Percentiles rank a stretch among this genome's conserved stretches.
phyloP scores from a whole-genome alignment of 1,139 yeast species.

The Hyphopichia fennica region DNA sequence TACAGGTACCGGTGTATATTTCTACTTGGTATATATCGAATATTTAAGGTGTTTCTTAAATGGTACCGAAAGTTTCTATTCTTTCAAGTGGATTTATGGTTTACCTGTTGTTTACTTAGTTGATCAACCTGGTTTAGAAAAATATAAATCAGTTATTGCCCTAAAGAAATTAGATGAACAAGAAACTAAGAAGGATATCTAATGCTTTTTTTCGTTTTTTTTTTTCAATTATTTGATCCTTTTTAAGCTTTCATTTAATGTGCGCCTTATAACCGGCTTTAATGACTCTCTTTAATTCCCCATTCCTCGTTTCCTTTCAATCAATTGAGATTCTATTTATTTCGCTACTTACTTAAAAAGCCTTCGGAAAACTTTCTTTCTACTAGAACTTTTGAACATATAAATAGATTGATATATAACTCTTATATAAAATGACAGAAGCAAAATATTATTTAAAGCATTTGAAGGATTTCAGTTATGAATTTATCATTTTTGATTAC shows the following conservation, averaged over 20 bases:
- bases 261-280: no score
- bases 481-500: constrained; percentile 34
- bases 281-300: no score
- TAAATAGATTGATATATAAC: no score
- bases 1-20: constrained; percentile 71
- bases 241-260: no score
- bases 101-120: constrained; percentile 34
- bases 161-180: constrained; percentile 20
- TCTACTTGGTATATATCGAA: constrained; percentile 65
- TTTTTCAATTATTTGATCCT: neutral
- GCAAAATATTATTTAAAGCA: constrained; percentile 28
- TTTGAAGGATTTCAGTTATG: constrained; percentile 39
- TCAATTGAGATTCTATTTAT: no score
- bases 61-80: constrained; percentile 51
- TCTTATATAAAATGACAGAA: no score
- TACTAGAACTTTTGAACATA: no score
- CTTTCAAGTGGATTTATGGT: constrained; percentile 52
- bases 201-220: neutral
- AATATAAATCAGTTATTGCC: constrained; percentile 13
- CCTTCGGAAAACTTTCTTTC: no score
- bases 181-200: constrained; percentile 2
- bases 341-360: no score
- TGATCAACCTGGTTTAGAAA: constrained; percentile 29
- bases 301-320: no score
- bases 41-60: constrained; percentile 64